Conservation (phyloP, 164 flowering plant genomes). For the Pachysandra terminalis region DNA sequence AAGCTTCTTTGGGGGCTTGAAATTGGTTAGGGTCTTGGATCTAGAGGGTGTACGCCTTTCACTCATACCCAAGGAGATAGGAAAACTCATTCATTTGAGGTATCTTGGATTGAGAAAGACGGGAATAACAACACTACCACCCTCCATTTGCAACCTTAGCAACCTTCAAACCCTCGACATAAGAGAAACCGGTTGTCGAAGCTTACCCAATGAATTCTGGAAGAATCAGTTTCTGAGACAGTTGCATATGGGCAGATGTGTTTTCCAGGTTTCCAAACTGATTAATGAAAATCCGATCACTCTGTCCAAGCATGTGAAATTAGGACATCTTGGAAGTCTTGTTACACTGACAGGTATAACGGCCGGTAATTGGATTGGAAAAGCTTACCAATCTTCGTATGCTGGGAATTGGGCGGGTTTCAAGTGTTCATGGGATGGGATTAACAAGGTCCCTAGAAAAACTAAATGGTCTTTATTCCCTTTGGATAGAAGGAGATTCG, state of each 20-base stretch:
- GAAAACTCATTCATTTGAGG: no score
- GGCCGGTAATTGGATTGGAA: background rate
- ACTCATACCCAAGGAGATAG: no score
- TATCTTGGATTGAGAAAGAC: no score
- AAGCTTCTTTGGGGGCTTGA: no score
- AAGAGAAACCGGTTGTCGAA: no score
- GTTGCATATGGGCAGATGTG: background rate
- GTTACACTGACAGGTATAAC: background rate
- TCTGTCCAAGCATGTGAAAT: background rate
- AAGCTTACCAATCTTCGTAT: background rate
- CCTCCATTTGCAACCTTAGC: no score
- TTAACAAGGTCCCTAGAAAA: background rate
- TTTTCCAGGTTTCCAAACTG: background rate
- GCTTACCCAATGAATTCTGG: no score
- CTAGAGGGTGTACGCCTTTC: no score
- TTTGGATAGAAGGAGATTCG: background rate
- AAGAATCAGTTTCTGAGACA: no score
- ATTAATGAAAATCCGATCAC: background rate
- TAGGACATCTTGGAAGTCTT: background rate
- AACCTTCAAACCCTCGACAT: no score
- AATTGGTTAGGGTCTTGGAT: no score
- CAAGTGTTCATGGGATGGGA: background rate
- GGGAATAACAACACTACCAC: no score
- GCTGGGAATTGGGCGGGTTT: background rate
- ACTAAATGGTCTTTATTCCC: background rate